Base-by-base conservation (phyloP, 441 rosid species). In the California macrophylla region DNA sequence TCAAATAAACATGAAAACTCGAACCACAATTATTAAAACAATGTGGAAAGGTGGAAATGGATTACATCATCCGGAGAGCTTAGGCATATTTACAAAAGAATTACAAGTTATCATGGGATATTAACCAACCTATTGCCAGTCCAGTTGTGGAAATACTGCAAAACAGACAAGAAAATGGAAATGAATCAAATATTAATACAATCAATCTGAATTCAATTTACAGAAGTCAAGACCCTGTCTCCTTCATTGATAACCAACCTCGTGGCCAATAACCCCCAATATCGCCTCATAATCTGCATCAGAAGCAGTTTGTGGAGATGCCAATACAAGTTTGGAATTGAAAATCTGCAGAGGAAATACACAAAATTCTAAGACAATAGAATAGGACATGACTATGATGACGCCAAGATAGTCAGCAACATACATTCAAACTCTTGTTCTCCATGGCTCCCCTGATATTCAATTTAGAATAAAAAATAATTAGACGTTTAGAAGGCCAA, bases 81-180 rank as follows among this genome's bases (percentile, higher is more conserved):
- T 7, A 3, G 3, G 26, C 20, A 56, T 16, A n/a, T 15, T 54
- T 54, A 21, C 26, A 23, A 20, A 54, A 20, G 26, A 42, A 26
- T 13, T 58, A 30, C 58, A 6, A 25, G 34, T 23, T n/a, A n/a
- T 20, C 25, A 64, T 7, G 36, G 68, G 52, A 74, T 25, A 69
- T 16, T 64, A 72, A 66, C 76, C 76, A 78, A 93, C 98, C 98
- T 93, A 87, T 91, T 89, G 76, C 98, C 98, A 62, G 98, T 94
- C 98, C 98, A 94, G 79, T 94, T 94, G 88, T 94, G 98, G 82
- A 94, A 94, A 79, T 92, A 94, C 98, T 94, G 88, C 89, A 85
- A 32, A 68, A 56, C 10, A 72, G 52, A 83, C 54, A 21, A 68
- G 62, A 26, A 75, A 75, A 74, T 15, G 30, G 73, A 71, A 75